These are phyloP conservation scores for Solanum paucissectum DNA, from an alignment of 257 asterid species.

Conservation along the genomic window DNA sequence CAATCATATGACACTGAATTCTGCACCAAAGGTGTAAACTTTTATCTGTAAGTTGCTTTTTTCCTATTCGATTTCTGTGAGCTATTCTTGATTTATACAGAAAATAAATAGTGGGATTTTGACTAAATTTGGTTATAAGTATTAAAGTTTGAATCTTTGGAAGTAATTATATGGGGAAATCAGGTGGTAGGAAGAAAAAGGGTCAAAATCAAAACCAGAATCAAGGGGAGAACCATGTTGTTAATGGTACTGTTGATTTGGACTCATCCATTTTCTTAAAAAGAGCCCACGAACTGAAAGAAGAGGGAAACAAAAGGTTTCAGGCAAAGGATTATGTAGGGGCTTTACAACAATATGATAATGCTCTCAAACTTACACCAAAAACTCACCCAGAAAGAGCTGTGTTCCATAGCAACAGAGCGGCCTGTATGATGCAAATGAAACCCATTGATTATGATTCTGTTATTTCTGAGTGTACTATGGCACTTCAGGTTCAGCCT, in stretches of 20 bases:
- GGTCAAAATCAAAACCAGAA: conserved; percentile 17
- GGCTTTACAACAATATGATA: conserved; percentile 68
- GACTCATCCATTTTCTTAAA: conserved; percentile 52
- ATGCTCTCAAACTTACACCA: conserved; percentile 68
- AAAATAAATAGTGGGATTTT: not conserved
- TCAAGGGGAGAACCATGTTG: conserved; percentile 32
- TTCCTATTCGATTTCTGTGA: not conserved
- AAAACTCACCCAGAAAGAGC: conserved; percentile 76
- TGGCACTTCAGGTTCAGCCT: conserved; percentile 80
- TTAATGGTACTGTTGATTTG: conserved; percentile 47
- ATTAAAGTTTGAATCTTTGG: conserved; percentile 16
- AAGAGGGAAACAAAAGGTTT: conserved; percentile 81
- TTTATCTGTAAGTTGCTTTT: conserved; percentile 24
- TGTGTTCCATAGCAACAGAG: conserved; percentile 81
- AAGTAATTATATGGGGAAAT: conserved; percentile 59
- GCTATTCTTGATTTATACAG: not conserved
- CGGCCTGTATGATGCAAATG: conserved; percentile 97
- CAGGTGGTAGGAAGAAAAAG: conserved; percentile 82
- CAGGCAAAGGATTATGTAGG: conserved; percentile 67
- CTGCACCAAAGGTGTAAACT: not conserved
- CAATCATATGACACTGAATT: not conserved
- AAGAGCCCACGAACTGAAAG: conserved; percentile 85
- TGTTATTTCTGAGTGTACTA: conserved; percentile 65
- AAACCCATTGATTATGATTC: conserved; percentile 66
- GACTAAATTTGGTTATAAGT: not conserved